Evolutionary conservation across 2,329 filamentous ascomycete species (phyloP).

Genomic region (Sarocladium brachiariae): DNA sequence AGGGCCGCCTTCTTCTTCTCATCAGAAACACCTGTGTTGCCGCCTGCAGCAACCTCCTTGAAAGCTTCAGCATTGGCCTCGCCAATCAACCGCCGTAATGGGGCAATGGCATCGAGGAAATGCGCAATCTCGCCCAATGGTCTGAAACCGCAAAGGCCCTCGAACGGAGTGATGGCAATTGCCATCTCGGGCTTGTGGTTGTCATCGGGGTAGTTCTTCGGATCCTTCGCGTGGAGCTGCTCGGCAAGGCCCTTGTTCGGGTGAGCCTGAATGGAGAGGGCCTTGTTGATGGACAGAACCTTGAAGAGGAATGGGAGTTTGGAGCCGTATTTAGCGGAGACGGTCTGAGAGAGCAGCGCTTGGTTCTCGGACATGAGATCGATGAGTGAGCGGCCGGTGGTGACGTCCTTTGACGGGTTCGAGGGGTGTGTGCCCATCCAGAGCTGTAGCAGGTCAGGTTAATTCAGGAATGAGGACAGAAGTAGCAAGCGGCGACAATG

Average conservation of each 20-base stretch:
- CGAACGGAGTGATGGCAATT: conserved; percentile 92
- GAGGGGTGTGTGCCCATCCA: conserved; percentile 99
- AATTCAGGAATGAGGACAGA: too few relatives aligned
- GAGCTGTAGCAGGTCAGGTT: conserved; percentile 51
- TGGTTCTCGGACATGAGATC: conserved; percentile 85
- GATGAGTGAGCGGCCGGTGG: conserved; percentile 76
- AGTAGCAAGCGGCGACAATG: too few relatives aligned
- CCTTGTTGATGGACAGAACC: conserved; percentile 91
- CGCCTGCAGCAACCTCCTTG: conserved; percentile 37
- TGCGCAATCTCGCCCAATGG: conserved; percentile 80
- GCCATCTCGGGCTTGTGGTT: conserved; percentile 99
- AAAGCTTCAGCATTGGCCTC: conserved; percentile 54
- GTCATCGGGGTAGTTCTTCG: conserved; percentile 96
- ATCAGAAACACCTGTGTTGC: conserved; percentile 35
- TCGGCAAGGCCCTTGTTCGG: conserved; percentile 90
- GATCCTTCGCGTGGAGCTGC: conserved; percentile 74
- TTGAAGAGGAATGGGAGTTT: conserved; percentile 97
- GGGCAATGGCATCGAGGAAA: conserved; percentile 56
- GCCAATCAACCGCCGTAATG: conserved; percentile 61
- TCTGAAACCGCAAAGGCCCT: conserved; percentile 92
- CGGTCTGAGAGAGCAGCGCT: conserved; percentile 66
- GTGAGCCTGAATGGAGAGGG: conserved; percentile 93
- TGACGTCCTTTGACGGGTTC: conserved; percentile 84
- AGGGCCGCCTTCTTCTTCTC: conserved; percentile 76
- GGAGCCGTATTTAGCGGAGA: conserved; percentile 67